Evolutionary conservation across 2,329 filamentous ascomycete genomes (phyloP), one percentile per base, ranked within the genome.

Genomic region (Monilinia fructigena): DNA sequence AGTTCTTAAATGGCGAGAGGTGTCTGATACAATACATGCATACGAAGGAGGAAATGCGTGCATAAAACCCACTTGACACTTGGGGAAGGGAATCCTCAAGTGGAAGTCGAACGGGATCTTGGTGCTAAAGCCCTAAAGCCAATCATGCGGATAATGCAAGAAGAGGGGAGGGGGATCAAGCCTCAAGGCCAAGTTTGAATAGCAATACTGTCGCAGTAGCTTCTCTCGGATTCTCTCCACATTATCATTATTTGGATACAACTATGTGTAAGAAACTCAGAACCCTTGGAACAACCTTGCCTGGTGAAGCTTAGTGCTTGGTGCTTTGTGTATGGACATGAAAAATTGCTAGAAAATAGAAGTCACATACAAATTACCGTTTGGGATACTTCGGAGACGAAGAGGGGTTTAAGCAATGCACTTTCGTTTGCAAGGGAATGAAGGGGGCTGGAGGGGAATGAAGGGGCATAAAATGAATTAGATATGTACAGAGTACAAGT

Each of bases 1-100:
- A 23, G 45, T 60, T 52, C 45, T 65, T 65, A 65, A 65, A 65
- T 35, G 55, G 42, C 26, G 26, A 50, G 23, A 35, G 6, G 20
- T 60, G 26, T 53, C 47, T 59, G 54, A 65, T 40, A 63, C 56
- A 60, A 16, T 14, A 5, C 40, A 42, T 42, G 16, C 40, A 16
- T 48, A 60, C 10, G 31, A 20, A 40, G 11, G 16, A 48, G 48
- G 26, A 45, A 31, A 60, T 60, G 40, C 42, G 55, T 31, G 52
- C 52, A 54, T 54, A 20, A 47, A 42, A 42, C 5, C 40, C 47
- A 50, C 45, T 47, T 23, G 4, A 23, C 56, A 38, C 42, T 18
- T 11, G 11, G 54, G 14, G 11, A 60, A 31, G 12, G 56, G 48
- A 60, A 50, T 42, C 7, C 50, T n/a, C 23, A 12, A 23, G 31